These are phyloP conservation scores for Serpula lacrymans DNA, from an alignment of 768 basidiomycete genomes.

Conservation along the genomic window DNA sequence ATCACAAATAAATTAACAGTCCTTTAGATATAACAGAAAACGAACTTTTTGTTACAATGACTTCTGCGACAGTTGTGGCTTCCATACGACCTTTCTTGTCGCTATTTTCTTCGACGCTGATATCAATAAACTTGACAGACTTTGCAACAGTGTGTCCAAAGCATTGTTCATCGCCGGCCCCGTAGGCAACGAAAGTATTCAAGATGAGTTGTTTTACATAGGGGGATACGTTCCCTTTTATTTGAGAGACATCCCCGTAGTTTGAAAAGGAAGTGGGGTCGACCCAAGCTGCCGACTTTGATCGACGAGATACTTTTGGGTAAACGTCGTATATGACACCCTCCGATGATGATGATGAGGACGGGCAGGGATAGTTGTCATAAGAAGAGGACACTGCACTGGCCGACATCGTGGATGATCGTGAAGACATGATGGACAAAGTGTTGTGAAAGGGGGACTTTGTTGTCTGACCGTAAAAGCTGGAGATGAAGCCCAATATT, in stretches of 20 bases:
- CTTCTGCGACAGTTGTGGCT: constrained; percentile 59
- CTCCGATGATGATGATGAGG: constrained; percentile 18
- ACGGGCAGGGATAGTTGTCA: constrained; percentile 18
- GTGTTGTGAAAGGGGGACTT: constrained; percentile 1
- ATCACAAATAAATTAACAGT: neutral
- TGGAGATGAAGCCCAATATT: constrained; percentile 18
- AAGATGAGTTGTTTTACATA: constrained; percentile 64
- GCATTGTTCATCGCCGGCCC: constrained; percentile 60
- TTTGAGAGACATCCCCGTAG: constrained; percentile 50
- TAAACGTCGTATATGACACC: constrained; percentile 19
- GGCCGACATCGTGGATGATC: constrained; percentile 22
- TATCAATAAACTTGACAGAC: constrained; percentile 56
- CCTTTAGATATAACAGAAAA: constrained; percentile 1
- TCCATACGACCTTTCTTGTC: constrained; percentile 52
- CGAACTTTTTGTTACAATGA: constrained; percentile 60
- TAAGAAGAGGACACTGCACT: constrained; percentile 24
- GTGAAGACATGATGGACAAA: constrained; percentile 24
- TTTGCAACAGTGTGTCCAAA: constrained; percentile 64
- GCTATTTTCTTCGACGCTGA: constrained; percentile 45
- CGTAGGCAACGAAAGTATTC: constrained; percentile 67
- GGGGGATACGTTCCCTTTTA: constrained; percentile 61
- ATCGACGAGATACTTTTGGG: constrained; percentile 7
- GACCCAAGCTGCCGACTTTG: constrained; percentile 49
- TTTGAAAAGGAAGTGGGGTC: constrained; percentile 62
- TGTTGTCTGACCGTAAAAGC: neutral